A percentile compares a stretch with the other conserved stretches of the same genome.
These are phyloP conservation scores for Diaporthe velutina DNA, from an alignment of 2,329 filamentous ascomycete genomes.

Conservation along the genomic window DNA sequence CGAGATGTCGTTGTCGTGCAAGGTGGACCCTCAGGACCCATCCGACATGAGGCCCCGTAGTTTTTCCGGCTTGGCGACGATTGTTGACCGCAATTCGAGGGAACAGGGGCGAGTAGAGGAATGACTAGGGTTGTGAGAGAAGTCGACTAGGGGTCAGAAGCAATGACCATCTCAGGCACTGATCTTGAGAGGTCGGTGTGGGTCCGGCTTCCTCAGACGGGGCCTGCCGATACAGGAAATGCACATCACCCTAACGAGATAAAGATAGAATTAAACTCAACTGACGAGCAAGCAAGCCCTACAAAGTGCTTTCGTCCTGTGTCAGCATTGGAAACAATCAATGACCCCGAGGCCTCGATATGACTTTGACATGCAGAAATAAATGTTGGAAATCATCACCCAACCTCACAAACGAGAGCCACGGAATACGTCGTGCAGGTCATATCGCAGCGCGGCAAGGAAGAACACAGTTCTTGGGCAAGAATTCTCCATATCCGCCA, in stretches of 20 bases:
- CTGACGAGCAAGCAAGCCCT: not conserved
- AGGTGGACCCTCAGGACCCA: not conserved
- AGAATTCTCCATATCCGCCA: not conserved
- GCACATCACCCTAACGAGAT: not conserved
- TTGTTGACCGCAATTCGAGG: constrained; percentile 26
- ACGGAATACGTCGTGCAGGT: not conserved
- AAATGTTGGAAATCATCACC: not conserved
- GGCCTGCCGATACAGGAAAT: not conserved
- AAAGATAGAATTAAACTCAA: not conserved
- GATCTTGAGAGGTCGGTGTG: not conserved
- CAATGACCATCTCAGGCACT: constrained; percentile 12
- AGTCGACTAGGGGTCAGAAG: not conserved
- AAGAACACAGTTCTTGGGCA: not conserved
- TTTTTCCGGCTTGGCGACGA: constrained; percentile 25
- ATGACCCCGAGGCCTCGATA: not conserved
- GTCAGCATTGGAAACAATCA: not conserved
- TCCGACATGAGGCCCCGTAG: constrained; percentile 34
- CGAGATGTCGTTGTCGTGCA: constrained; percentile 4
- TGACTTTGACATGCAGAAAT: not conserved
- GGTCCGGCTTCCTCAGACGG: not conserved
- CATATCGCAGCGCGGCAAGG: not conserved
- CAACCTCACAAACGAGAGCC: not conserved
- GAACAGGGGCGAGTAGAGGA: constrained; percentile 5
- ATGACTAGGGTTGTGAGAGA: not conserved
- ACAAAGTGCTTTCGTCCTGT: no score